Conservation (phyloP, 2,329 filamentous ascomycete genomes). For the Stagonosporopsis vannaccii region DNA sequence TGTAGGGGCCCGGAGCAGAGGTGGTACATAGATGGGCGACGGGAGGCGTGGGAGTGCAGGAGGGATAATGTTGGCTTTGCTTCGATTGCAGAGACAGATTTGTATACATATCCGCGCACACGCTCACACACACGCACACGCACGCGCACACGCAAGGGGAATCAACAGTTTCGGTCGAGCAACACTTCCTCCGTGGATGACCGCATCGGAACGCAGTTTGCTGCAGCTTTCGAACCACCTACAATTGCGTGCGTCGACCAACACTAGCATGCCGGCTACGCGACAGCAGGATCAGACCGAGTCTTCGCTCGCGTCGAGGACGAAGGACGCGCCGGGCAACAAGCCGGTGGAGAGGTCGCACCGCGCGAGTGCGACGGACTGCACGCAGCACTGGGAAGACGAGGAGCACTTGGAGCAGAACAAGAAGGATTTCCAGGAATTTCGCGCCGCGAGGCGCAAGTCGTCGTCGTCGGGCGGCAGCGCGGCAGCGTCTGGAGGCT, state of each 20-base stretch:
- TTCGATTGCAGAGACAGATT: background rate
- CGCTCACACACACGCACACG: background rate
- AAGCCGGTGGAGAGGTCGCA: slow-evolving; percentile 13
- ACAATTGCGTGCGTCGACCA: background rate
- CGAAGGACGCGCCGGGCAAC: slow-evolving; percentile 6
- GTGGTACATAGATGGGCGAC: background rate
- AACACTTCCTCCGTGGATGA: background rate
- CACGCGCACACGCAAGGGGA: too few relatives aligned
- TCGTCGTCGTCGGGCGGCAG: background rate
- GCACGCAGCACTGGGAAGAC: slow-evolving; percentile 44
- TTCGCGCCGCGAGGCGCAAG: slow-evolving; percentile 25
- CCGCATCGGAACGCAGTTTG: background rate
- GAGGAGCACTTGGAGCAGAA: slow-evolving; percentile 34
- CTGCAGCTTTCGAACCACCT: background rate
- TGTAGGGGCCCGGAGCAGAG: too few relatives aligned
- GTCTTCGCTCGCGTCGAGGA: background rate
- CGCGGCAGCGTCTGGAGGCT: background rate
- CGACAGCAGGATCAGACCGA: background rate
- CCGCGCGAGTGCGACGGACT: slow-evolving; percentile 37
- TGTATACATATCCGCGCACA: background rate
- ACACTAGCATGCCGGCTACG: slow-evolving; percentile 3
- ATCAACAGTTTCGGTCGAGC: too few relatives aligned
- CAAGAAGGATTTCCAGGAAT: slow-evolving; percentile 39
- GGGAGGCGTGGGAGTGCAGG: background rate
- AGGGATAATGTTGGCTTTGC: background rate